These are phyloP conservation scores for Arabidopsis lyrata DNA, from an alignment of 441 rosid species.

Conservation along the genomic window DNA sequence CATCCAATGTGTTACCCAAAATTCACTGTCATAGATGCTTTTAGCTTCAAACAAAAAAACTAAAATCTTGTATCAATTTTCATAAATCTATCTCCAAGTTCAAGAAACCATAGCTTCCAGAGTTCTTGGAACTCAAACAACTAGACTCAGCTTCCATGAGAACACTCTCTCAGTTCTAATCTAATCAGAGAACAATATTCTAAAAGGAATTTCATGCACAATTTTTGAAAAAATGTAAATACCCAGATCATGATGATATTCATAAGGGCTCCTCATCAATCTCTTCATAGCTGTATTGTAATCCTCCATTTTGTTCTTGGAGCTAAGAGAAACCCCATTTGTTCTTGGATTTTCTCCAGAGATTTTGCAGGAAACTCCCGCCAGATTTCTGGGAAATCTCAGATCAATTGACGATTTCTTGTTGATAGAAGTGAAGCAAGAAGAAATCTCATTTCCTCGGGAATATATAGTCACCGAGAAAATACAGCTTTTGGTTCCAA, in stretches of 20 bases:
- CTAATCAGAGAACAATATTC: neutral
- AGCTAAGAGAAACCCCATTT: conserved; percentile 46
- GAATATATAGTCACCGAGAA: conserved; percentile 39
- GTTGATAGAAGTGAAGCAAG: conserved; percentile 20
- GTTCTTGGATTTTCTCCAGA: conserved; percentile 48
- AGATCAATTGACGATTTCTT: conserved; percentile 35
- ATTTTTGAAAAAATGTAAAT: neutral
- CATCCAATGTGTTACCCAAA: neutral
- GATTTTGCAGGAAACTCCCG: conserved; percentile 50
- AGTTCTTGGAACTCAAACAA: conserved; percentile 6
- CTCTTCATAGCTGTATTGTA: conserved; percentile 87
- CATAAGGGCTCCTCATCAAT: conserved; percentile 91
- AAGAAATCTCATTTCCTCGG: conserved; percentile 31
- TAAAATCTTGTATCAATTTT: neutral
- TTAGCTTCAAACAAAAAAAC: neutral
- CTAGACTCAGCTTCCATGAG: neutral
- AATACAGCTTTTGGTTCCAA: conserved; percentile 42
- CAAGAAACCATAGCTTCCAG: neutral
- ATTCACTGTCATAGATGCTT: neutral
- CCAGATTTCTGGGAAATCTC: conserved; percentile 36
- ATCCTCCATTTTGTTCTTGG: conserved; percentile 65
- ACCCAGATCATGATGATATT: conserved; percentile 95
- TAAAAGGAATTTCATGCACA: neutral
- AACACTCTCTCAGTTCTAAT: neutral
- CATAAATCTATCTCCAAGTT: neutral